Percentiles rank a stretch among this genome's conserved stretches.
These are phyloP conservation scores for Mycena vitilis DNA, from an alignment of 768 basidiomycete genomes.

Conservation along the genomic window DNA sequence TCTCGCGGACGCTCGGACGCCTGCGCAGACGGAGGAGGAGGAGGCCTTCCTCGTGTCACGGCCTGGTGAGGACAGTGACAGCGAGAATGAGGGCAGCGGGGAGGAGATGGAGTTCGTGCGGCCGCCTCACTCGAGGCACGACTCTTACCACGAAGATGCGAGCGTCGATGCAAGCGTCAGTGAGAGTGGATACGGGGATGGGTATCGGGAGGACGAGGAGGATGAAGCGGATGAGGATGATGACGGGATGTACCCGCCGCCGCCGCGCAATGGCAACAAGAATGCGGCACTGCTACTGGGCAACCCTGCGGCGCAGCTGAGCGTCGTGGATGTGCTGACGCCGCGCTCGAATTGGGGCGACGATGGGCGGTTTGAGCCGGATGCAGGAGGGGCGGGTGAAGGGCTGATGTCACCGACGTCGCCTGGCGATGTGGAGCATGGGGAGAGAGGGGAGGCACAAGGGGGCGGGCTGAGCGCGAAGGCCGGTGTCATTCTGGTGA, in stretches of 20 bases:
- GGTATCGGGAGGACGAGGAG: background rate
- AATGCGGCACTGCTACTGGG: conserved; percentile 45
- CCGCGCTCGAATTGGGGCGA: conserved; percentile 32
- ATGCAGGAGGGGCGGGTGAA: conserved; percentile 20
- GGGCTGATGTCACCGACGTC: conserved; percentile 7
- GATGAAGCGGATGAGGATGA: background rate
- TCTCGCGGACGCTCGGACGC: conserved; percentile 58
- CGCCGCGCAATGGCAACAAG: background rate
- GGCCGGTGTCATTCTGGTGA: conserved; percentile 87
- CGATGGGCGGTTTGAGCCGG: conserved; percentile 34
- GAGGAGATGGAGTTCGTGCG: conserved; percentile 4
- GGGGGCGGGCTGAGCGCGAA: conserved; percentile 73
- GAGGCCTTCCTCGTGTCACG: conserved; percentile 36
- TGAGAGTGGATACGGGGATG: background rate
- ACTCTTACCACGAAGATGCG: too few species aligned
- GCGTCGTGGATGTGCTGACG: conserved; percentile 54
- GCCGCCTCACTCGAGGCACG: background rate
- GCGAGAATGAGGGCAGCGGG: conserved; percentile 7
- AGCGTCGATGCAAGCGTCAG: too few species aligned
- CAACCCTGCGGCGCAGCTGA: conserved; percentile 61
- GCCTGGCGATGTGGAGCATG: conserved; percentile 41
- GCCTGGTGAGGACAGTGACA: conserved; percentile 10
- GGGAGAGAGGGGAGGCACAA: conserved; percentile 30
- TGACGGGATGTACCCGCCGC: background rate
- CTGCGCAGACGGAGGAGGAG: conserved; percentile 43